phyloP scores from a whole-genome alignment of 306 rosid genomes.

The Cicer chorassanicum region DNA sequence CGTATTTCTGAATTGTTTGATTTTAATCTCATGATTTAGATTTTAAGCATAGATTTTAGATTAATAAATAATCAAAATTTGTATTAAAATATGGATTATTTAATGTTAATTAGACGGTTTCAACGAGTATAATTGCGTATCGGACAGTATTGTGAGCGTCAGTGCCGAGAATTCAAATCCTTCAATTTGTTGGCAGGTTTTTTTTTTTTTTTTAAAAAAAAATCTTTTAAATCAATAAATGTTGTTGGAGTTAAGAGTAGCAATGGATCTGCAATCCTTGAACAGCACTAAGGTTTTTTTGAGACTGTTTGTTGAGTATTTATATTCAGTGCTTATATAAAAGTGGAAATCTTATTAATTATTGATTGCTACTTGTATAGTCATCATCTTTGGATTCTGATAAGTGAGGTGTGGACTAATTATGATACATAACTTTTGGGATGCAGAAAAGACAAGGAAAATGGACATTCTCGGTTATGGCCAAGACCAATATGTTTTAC shows the following conservation, averaged over 20 bases:
- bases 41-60: too few species aligned
- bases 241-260: neutral
- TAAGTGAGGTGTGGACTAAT: slow-evolving; percentile 40
- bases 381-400: slow-evolving; percentile 49
- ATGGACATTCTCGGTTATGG: slow-evolving; percentile 25
- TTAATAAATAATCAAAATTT: too few species aligned
- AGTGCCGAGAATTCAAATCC: too few species aligned
- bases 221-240: neutral
- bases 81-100: too few species aligned
- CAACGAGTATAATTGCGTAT: too few species aligned
- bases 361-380: slow-evolving; percentile 26
- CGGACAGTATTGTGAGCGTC: too few species aligned
- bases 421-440: slow-evolving; percentile 43
- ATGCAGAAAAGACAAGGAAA: slow-evolving; percentile 40
- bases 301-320: slow-evolving; percentile 1
- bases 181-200: neutral
- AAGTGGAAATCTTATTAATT: slow-evolving; percentile 32
- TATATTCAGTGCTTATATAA: neutral
- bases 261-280: slow-evolving; percentile 10
- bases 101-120: too few species aligned
- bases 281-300: neutral
- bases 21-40: too few species aligned
- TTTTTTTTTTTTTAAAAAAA: neutral
- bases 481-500: slow-evolving; percentile 10
- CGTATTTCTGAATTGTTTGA: too few species aligned